phyloP scores from a whole-genome alignment of 2,329 filamentous ascomycete species.

The Didymella lethalis region DNA sequence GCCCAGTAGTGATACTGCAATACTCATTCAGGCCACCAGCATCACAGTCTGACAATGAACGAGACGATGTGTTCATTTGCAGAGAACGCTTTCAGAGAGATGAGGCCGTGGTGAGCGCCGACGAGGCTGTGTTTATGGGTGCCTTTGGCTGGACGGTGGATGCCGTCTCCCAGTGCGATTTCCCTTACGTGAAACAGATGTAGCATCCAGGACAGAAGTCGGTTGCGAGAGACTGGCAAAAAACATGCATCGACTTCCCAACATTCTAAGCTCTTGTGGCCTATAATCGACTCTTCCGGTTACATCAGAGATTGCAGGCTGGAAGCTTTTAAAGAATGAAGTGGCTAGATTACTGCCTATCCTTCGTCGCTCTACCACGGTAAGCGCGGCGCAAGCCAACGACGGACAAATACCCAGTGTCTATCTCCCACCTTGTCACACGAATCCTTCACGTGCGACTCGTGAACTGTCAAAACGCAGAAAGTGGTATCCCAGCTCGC shows the following conservation, averaged over 20 bases:
- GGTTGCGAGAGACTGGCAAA: too few species aligned
- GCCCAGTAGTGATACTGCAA: background rate
- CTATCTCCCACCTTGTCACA: slow-evolving; percentile 14
- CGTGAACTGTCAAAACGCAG: slow-evolving; percentile 34
- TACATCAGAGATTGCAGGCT: background rate
- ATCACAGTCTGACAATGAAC: background rate
- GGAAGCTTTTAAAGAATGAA: background rate
- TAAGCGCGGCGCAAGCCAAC: slow-evolving; percentile 7
- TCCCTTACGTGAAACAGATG: too few species aligned
- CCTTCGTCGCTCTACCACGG: slow-evolving; percentile 14
- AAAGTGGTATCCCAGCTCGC: slow-evolving; percentile 46
- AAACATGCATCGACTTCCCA: too few species aligned
- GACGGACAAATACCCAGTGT: slow-evolving; percentile 17
- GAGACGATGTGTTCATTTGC: background rate
- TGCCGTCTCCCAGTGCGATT: background rate
- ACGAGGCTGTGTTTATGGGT: background rate
- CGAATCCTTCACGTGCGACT: slow-evolving; percentile 21
- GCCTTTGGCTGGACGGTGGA: background rate
- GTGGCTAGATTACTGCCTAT: slow-evolving; percentile 9
- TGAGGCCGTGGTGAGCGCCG: too few species aligned
- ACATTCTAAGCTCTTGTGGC: too few species aligned
- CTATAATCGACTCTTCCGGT: background rate
- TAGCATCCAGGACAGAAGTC: too few species aligned
- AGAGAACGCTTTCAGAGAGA: background rate
- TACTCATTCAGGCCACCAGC: too few species aligned